A percentile compares a stretch with the other conserved stretches of the same genome.
phyloP scores from a whole-genome alignment of 169 alveolate genomes.

The Plasmodium coatneyi region DNA sequence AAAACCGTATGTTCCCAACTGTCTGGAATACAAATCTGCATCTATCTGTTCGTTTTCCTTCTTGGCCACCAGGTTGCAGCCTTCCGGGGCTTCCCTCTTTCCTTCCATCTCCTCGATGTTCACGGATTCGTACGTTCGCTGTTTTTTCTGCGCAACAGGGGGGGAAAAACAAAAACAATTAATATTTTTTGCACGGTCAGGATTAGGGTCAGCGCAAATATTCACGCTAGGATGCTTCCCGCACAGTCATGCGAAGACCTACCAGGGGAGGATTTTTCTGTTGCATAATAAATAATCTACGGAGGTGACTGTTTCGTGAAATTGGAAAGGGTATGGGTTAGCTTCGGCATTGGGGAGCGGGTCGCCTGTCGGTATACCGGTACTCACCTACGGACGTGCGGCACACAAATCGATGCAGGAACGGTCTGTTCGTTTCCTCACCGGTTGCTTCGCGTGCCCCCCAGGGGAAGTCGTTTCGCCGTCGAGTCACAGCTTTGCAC shows the following conservation, averaged over 20 bases:
- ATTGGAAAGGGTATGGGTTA: not conserved
- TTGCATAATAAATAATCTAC: conserved; percentile 47
- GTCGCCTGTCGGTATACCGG: not conserved
- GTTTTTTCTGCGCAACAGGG: conserved; percentile 6
- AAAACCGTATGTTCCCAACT: conserved; percentile 99
- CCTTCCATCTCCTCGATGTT: conserved; percentile 23
- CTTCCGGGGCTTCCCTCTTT: conserved; percentile 14
- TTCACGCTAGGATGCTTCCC: not conserved
- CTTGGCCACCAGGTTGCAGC: not conserved
- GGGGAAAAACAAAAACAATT: not conserved
- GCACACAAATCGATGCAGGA: not conserved
- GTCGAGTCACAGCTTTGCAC: not conserved
- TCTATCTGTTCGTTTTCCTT: conserved; percentile 85
- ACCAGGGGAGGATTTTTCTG: conserved; percentile 42
- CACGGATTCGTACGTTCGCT: conserved; percentile 31
- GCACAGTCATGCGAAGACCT: no score
- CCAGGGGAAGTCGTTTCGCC: not conserved
- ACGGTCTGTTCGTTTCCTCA: not conserved
- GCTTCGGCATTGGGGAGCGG: not conserved
- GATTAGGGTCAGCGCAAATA: not conserved
- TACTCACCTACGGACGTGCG: not conserved
- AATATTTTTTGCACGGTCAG: not conserved
- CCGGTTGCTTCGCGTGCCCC: not conserved
- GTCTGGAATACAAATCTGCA: conserved; percentile 97
- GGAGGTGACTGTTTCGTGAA: not conserved